Evolutionary conservation across 371 early-diverging fungal species (phyloP), one percentile per base, ranked within the genome.

Genomic region (Mortierella sp.): DNA sequence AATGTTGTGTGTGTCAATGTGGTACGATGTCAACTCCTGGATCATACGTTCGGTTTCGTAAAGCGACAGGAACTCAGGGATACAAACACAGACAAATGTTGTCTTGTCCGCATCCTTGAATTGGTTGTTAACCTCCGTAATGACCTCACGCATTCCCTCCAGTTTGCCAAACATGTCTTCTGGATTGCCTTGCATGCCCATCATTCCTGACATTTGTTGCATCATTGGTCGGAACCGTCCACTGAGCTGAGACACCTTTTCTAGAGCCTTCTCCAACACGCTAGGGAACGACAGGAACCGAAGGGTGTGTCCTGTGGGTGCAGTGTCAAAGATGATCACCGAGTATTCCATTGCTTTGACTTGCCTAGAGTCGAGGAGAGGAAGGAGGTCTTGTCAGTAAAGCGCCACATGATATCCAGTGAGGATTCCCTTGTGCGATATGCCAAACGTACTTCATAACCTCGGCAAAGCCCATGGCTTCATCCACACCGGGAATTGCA

Each of bases 41-140:
- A 99, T 95, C 95, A 99, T 95, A 63, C 99, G 91, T 81, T 99
- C 99, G 0, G 98, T 99, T 79, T 99, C 99, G 84, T 99, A 99
- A 44, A 99, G 85, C 17, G 98, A 98, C 80, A 99, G 87, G 85
- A 99, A 99, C 79, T 99, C 99, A 28, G 96, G 91, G 67, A 99
- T 99, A 84, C 98, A 98, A 24, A 99, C 98, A 79, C 99, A 99
- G 56, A 99, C 90, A 81, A 99, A 99, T 0, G 99, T 99, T 0
- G 98, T 98, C 77, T 90, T 96, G 69, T 97, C 93, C 0, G 98
- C 96, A 74, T 95, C 93, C 80, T 94, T 93, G 86, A 99, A 98
- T 82, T 99, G 98, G 53, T 90, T 86, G 80, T 98, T 97, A 46
- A 99, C 97, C 80, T 98, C 98, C 40, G 93, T 94, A 73, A 98